phyloP scores from a whole-genome alignment of 2,329 filamentous ascomycete species.

The Trichoderma citrinoviride region DNA sequence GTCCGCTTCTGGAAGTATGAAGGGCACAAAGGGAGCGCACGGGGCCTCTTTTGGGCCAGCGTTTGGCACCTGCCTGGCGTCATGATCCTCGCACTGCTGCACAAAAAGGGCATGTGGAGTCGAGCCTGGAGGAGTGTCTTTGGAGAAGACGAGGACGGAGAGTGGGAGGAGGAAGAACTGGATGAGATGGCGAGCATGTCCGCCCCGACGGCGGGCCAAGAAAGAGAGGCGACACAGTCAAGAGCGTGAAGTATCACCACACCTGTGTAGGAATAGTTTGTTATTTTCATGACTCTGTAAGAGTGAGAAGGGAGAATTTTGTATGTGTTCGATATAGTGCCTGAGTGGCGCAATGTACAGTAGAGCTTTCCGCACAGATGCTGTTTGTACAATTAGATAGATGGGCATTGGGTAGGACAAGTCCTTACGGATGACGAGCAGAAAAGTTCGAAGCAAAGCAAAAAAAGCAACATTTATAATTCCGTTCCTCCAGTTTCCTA shows the following conservation, averaged over 20 bases:
- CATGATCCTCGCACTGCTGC: conserved; percentile 82
- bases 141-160: conserved; percentile 54
- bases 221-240: conserved; percentile 25
- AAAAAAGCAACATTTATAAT: conserved; percentile 7
- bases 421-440: background rate
- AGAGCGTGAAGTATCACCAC: conserved; percentile 12
- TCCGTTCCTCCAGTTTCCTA: background rate
- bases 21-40: conserved; percentile 75
- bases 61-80: conserved; percentile 93
- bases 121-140: conserved; percentile 71
- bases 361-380: conserved; percentile 1
- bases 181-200: conserved; percentile 42
- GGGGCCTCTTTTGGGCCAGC: conserved; percentile 92
- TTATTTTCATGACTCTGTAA: conserved; percentile 1
- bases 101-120: conserved; percentile 91
- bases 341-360: conserved; percentile 12
- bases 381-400: conserved; percentile 20
- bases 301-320: background rate
- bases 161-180: conserved; percentile 56
- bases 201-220: conserved; percentile 29
- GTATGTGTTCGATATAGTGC: conserved; percentile 1
- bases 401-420: conserved; percentile 6
- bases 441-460: background rate
- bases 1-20: conserved; percentile 76
- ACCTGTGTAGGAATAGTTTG: conserved; percentile 9